Base-by-base conservation (phyloP, 2,329 filamentous ascomycete genomes). In the Claviceps maximensis region DNA sequence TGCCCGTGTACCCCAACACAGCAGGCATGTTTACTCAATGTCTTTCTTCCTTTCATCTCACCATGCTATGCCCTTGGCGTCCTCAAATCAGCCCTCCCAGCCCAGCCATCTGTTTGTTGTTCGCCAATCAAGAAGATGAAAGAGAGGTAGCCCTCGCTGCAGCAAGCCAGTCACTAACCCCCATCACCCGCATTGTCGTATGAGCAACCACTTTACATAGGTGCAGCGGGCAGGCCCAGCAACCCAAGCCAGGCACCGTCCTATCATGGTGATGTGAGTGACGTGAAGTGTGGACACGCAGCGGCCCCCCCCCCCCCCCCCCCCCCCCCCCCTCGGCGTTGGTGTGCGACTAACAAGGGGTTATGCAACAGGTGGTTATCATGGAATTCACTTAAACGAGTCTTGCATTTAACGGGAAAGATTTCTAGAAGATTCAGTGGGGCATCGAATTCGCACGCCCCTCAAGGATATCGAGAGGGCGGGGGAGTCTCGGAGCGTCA, bases 401-500 rank as follows among this genome's bases (percentile, higher is more conserved):
- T 49, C 50, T 62, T 71, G 67, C 65, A 65, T 49, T 56, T 69
- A 71, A 55, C 53, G 58, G 54, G 53, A 60, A 52, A 58, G 53
- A 61, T 61, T 72, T 72, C 70, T 71, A 70, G 70, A 72, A 72
- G 67, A 60, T 72, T 72, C 70, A 67, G 69, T 72, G 70, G 69
- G 66, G 61, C 25, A 9, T 21, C 4, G 25, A 9, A 21, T 29
- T 41, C 21, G 10, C 9, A 17, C 41, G 4, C 6, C 19, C 42
- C 6, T 4, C 23, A 8, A 38, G 36, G 36, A 38, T 17, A 38
- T n/a, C 10, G 12, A 36, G 33, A 2, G 33, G 33, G 33, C 10
- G 2, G 33, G 33, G 12, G 12, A 36, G 10, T 36, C 12, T 4
- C 15, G 33, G 12, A 4, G 33, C 10, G 33, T 13, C 33, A 15